Evolutionary conservation across 2,329 filamentous ascomycete genomes (phyloP).

Genomic region (Scorias spongiosa): DNA sequence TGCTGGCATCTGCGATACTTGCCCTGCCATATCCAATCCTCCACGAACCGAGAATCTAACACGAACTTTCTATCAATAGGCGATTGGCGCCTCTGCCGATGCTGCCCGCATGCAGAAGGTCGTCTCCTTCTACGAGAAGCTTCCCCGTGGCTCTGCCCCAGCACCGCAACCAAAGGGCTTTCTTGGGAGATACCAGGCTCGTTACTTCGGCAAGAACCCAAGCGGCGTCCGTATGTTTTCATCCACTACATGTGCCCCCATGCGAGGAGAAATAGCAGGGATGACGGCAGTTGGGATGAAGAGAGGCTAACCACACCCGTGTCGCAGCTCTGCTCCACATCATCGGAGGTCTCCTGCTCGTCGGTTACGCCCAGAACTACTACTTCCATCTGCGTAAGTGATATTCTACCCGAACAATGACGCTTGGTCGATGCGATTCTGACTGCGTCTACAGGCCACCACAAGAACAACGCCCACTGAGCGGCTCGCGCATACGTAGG

Average conservation of each 20-base stretch:
- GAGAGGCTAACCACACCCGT: not conserved
- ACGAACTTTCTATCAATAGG: slow-evolving; percentile 37
- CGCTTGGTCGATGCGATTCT: slow-evolving; percentile 4
- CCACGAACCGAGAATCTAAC: no score
- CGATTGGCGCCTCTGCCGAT: slow-evolving; percentile 87
- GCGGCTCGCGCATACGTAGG: not conserved
- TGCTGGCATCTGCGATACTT: no score
- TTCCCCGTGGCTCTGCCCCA: slow-evolving; percentile 82
- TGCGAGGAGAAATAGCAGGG: not conserved
- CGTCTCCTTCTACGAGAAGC: slow-evolving; percentile 97
- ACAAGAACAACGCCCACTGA: slow-evolving; percentile 99
- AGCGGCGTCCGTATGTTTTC: slow-evolving; percentile 65
- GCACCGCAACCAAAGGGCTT: slow-evolving; percentile 68
- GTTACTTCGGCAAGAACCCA: slow-evolving; percentile 90
- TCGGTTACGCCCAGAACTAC: slow-evolving; percentile 97
- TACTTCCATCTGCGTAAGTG: slow-evolving; percentile 98
- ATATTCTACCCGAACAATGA: slow-evolving; percentile 1
- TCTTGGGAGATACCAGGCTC: slow-evolving; percentile 68
- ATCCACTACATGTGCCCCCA: not conserved
- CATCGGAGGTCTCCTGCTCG: slow-evolving; percentile 57
- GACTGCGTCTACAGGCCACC: slow-evolving; percentile 55
- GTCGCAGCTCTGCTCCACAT: slow-evolving; percentile 69
- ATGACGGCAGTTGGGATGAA: slow-evolving; percentile 1
- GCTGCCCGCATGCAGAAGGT: slow-evolving; percentile 95
- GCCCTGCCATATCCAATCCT: no score